Conservation (phyloP, 345 rosid species). For the Eutrema yunnanense region DNA sequence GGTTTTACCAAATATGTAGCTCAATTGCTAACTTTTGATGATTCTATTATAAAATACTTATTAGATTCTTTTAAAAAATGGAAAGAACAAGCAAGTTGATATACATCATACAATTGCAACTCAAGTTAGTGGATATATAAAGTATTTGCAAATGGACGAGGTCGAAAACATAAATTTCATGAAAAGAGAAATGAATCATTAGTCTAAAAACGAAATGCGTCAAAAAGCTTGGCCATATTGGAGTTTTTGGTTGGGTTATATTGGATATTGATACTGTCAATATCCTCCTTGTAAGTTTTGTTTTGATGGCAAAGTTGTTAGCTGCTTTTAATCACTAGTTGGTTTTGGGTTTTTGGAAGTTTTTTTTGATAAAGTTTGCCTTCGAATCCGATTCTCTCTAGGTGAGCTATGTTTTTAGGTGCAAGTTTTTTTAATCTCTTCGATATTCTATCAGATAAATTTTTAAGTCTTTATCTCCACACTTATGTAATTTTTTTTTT, state of each 20-base stretch:
- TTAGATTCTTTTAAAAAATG: background rate
- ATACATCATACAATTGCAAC: background rate
- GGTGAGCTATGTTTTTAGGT: too few species aligned
- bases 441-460: too few species aligned
- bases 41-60: background rate
- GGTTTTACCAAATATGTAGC: background rate
- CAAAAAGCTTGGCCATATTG: conserved; percentile 20
- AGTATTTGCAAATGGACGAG: conserved; percentile 19
- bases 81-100: conserved; percentile 3
- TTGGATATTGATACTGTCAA: too few species aligned
- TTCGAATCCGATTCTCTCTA: too few species aligned
- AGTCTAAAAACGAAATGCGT: conserved; percentile 22
- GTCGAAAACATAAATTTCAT: conserved; percentile 17
- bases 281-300: too few species aligned
- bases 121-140: conserved; percentile 23
- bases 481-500: too few species aligned
- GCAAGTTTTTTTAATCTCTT: too few species aligned
- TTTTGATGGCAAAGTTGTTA: too few species aligned
- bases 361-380: too few species aligned
- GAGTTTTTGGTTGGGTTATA: background rate
- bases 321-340: too few species aligned
- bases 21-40: background rate
- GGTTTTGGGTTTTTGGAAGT: too few species aligned
- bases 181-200: conserved; percentile 13
- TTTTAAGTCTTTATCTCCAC: too few species aligned